A percentile compares a stretch with the other conserved stretches of the same genome.
These are phyloP conservation scores for Phytophthora pseudosyringae DNA, from an alignment of 352 stramenopile genomes.

Conservation along the genomic window DNA sequence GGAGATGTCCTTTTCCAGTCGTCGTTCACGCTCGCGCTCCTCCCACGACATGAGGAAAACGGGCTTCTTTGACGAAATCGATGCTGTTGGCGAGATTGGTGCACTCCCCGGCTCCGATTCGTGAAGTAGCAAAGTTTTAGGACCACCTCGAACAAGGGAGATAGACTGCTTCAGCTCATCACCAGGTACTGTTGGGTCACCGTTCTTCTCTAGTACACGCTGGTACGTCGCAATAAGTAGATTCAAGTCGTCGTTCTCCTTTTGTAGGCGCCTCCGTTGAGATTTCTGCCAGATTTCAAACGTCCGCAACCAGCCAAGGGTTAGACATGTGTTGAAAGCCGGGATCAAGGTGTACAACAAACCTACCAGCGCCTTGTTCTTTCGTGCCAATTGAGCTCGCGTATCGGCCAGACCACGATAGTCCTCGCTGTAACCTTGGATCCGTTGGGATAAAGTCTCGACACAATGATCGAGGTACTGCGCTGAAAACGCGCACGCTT, in stretches of 20 bases:
- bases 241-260: conserved; percentile 60
- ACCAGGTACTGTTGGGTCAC: not conserved
- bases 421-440: conserved; percentile 51
- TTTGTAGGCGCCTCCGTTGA: conserved; percentile 49
- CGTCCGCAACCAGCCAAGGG: too few species aligned
- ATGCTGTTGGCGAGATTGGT: conserved; percentile 18
- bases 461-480: conserved; percentile 80
- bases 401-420: conserved; percentile 28
- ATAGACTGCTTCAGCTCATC: conserved; percentile 3
- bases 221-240: conserved; percentile 62
- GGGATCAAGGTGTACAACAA: too few species aligned
- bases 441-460: conserved; percentile 39
- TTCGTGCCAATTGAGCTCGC: conserved; percentile 21
- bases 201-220: conserved; percentile 47
- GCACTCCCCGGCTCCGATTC: conserved; percentile 6
- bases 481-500: conserved; percentile 59
- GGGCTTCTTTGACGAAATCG: conserved; percentile 53
- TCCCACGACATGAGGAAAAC: conserved; percentile 77
- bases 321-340: too few species aligned
- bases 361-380: conserved; percentile 39
- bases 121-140: not conserved
- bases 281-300: conserved; percentile 31
- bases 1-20: conserved; percentile 61
- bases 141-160: conserved; percentile 7
- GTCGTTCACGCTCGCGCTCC: conserved; percentile 64